Evolutionary conservation across 2,329 filamentous ascomycete genomes (phyloP).

Genomic region (Cytospora mali): DNA sequence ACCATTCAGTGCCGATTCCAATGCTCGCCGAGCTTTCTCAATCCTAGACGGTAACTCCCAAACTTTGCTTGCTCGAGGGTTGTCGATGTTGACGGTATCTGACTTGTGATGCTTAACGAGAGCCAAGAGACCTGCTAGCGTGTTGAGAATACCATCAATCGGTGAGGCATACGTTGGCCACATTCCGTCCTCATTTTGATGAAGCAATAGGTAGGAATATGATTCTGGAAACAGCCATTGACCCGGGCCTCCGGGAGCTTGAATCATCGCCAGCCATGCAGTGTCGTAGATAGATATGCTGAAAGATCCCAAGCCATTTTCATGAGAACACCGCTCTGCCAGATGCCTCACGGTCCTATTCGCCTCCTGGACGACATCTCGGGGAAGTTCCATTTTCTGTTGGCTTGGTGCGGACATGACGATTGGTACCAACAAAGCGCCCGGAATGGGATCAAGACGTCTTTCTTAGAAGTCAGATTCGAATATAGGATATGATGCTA

Average conservation of each 20-base stretch:
- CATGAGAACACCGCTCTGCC: conserved; percentile 4
- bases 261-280: conserved; percentile 8
- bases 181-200: neutral
- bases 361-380: neutral
- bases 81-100: neutral
- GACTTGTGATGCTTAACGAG: neutral
- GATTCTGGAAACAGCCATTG: conserved; percentile 9
- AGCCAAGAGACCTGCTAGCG: conserved; percentile 5
- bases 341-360: neutral
- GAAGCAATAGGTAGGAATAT: neutral
- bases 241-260: neutral
- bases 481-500: too few species aligned
- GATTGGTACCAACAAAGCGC: neutral
- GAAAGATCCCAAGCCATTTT: conserved; percentile 6
- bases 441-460: too few species aligned
- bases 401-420: neutral
- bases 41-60: neutral
- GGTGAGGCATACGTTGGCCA: conserved; percentile 5
- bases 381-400: neutral
- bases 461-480: too few species aligned
- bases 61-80: neutral
- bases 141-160: conserved; percentile 9
- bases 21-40: conserved; percentile 4
- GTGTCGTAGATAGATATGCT: conserved; percentile 6
- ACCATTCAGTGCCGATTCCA: neutral